Percentiles rank a stretch among this genome's conserved stretches.
Evolutionary conservation across 306 rosid species (phyloP).

Genomic region (Trifolium dubium): DNA sequence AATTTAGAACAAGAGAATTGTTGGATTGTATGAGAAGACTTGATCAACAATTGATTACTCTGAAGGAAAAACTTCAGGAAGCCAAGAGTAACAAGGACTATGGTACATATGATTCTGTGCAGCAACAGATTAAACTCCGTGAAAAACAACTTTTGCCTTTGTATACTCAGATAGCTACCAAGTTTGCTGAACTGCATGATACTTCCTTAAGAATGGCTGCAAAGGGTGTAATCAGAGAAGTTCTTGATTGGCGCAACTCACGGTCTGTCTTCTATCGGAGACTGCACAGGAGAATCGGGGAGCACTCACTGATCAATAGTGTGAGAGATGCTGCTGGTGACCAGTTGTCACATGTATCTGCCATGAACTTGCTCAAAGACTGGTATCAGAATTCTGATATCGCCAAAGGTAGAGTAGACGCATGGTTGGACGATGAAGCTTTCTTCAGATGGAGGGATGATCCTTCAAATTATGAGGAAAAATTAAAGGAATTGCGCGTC

Average conservation of each 20-base stretch:
- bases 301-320: constrained; percentile 71
- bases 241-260: constrained; percentile 78
- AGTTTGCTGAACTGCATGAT: constrained; percentile 91
- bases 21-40: constrained; percentile 95
- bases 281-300: constrained; percentile 78
- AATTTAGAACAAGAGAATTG: constrained; percentile 87
- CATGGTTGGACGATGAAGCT: constrained; percentile 79
- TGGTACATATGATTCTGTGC: constrained; percentile 63
- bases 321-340: constrained; percentile 87
- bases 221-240: constrained; percentile 86
- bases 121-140: constrained; percentile 80
- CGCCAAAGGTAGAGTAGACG: constrained; percentile 58
- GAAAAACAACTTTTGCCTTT: constrained; percentile 89
- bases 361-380: constrained; percentile 62
- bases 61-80: constrained; percentile 78
- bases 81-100: constrained; percentile 58
- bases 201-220: constrained; percentile 96
- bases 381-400: constrained; percentile 73
- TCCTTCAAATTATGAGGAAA: constrained; percentile 65
- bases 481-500: constrained; percentile 79
- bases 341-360: constrained; percentile 69
- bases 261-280: constrained; percentile 82
- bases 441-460: constrained; percentile 90
- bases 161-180: constrained; percentile 94
- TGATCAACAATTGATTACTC: constrained; percentile 71